Conservation (phyloP, 2,329 filamentous ascomycete genomes). For the Bisporella sp. region DNA sequence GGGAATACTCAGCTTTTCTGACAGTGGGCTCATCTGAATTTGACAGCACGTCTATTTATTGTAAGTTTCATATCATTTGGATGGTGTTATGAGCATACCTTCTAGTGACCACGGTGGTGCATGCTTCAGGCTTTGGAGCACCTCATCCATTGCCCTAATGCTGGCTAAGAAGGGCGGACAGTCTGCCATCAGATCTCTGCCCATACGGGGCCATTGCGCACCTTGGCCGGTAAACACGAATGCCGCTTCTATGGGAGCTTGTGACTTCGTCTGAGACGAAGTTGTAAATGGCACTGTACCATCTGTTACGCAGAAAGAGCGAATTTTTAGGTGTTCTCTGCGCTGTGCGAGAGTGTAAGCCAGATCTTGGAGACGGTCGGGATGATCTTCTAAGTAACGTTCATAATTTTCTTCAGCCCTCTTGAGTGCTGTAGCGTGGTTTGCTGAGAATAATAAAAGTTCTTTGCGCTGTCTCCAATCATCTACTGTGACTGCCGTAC, state of each 20-base stretch:
- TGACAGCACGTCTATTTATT: too few species aligned
- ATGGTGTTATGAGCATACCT: too few species aligned
- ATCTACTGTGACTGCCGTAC: not conserved
- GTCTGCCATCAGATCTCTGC: constrained; percentile 7
- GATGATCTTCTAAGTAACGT: not conserved
- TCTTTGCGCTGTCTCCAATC: not conserved
- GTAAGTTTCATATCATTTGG: too few species aligned
- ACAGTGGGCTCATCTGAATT: too few species aligned
- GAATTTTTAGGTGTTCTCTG: constrained; percentile 1
- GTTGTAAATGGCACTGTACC: not conserved
- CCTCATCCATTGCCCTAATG: too few species aligned
- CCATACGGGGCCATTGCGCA: constrained; percentile 17
- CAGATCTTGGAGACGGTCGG: not conserved
- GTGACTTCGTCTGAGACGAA: not conserved
- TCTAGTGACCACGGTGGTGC: too few species aligned
- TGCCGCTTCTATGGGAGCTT: not conserved
- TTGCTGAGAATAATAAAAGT: constrained; percentile 8
- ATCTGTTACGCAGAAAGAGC: constrained; percentile 1
- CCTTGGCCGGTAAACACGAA: constrained; percentile 22
- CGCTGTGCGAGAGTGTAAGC: constrained; percentile 4
- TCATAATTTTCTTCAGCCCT: not conserved
- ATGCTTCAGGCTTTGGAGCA: too few species aligned
- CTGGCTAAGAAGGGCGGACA: not conserved
- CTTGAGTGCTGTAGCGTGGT: constrained; percentile 3
- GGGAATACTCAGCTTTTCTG: constrained; percentile 7